These are phyloP conservation scores for Phytophthora pseudosyringae DNA, from an alignment of 352 stramenopile genomes.

Conservation along the genomic window DNA sequence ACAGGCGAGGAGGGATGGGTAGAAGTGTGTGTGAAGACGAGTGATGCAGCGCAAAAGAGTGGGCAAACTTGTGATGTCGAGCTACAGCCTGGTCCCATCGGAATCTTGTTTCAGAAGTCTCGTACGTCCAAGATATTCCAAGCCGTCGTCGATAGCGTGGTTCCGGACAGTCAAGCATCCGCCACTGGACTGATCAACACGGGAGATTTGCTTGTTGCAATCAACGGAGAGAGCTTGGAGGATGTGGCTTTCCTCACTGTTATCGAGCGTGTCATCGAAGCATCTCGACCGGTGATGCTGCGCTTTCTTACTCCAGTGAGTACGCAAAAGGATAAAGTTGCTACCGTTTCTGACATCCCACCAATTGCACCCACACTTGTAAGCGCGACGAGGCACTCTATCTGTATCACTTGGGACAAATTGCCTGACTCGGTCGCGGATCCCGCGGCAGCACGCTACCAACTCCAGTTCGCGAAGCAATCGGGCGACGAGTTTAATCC, in stretches of 20 bases:
- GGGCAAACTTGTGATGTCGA: constrained; percentile 66
- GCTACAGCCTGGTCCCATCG: constrained; percentile 71
- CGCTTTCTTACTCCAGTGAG: constrained; percentile 67
- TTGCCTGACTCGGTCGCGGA: constrained; percentile 25
- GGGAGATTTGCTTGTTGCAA: constrained; percentile 75
- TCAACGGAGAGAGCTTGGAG: constrained; percentile 76
- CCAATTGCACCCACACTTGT: constrained; percentile 72
- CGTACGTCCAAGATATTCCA: constrained; percentile 69
- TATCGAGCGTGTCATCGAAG: constrained; percentile 81
- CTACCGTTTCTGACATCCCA: constrained; percentile 54
- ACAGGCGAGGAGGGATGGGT: constrained; percentile 81
- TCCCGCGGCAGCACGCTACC: constrained; percentile 44
- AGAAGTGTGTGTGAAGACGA: constrained; percentile 63
- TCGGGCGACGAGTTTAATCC: constrained; percentile 65
- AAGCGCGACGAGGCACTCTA: constrained; percentile 60
- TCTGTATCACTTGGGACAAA: constrained; percentile 72
- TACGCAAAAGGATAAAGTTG: constrained; percentile 47
- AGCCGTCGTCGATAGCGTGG: constrained; percentile 82
- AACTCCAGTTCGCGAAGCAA: constrained; percentile 72
- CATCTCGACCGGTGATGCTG: constrained; percentile 66
- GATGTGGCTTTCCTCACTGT: constrained; percentile 71
- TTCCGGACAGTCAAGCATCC: constrained; percentile 80
- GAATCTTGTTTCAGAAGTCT: constrained; percentile 83
- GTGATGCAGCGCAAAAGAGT: constrained; percentile 60
- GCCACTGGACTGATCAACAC: constrained; percentile 68